Evolutionary conservation across 768 basidiomycete species (phyloP).

Genomic region (Hebeloma cylindrosporum): DNA sequence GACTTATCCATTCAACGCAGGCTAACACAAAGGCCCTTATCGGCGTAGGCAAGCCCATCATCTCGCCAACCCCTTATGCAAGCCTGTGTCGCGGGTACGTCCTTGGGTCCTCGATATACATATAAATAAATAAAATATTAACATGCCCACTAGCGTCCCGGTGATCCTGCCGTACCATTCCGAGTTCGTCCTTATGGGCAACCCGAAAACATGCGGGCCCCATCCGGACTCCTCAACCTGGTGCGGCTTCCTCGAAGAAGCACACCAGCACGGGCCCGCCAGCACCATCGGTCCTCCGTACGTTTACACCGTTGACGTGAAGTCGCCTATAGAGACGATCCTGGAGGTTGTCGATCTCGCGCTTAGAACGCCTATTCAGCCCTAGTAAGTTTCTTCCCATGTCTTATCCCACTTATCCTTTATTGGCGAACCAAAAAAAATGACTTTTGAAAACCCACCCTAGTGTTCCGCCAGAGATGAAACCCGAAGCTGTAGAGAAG

Average conservation of each 20-base stretch:
- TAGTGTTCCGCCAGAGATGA: constrained; percentile 13
- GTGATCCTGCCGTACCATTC: constrained; percentile 14
- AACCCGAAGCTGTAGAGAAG: constrained; percentile 10
- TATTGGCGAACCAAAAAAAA: constrained; percentile 2
- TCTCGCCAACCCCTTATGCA: constrained; percentile 14
- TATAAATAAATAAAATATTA: too few species aligned
- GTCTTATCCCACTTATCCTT: too few species aligned
- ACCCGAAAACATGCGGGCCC: constrained; percentile 7
- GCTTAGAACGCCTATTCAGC: constrained; percentile 10
- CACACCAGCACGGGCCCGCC: constrained; percentile 16
- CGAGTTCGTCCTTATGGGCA: neutral
- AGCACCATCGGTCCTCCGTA: constrained; percentile 12
- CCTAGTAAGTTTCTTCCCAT: constrained; percentile 12
- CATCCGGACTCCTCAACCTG: constrained; percentile 10
- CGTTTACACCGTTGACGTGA: constrained; percentile 12
- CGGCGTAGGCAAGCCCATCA: constrained; percentile 12
- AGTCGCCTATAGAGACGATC: constrained; percentile 8
- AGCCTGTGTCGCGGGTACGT: constrained; percentile 17
- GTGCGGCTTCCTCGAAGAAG: constrained; percentile 15
- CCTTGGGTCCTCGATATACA: neutral
- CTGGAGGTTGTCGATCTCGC: constrained; percentile 8
- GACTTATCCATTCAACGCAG: neutral
- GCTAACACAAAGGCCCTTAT: constrained; percentile 8
- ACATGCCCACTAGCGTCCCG: constrained; percentile 6
- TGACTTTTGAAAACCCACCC: too few species aligned